These are phyloP conservation scores for Hypoxylon lenormandii DNA, from an alignment of 495 filamentous ascomycete species.

Conservation along the genomic window DNA sequence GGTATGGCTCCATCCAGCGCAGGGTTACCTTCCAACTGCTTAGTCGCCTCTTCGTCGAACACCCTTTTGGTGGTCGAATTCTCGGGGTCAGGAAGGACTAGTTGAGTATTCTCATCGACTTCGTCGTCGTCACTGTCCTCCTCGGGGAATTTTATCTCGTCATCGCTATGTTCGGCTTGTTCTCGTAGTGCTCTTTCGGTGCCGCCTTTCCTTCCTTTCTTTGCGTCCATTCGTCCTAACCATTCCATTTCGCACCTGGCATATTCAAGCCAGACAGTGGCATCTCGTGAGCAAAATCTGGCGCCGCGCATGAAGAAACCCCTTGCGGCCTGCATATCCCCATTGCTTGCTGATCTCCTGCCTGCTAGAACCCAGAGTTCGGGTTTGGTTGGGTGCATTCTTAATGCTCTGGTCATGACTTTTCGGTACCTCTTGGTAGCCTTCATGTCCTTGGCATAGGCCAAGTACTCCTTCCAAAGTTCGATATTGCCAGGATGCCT, in stretches of 20 bases:
- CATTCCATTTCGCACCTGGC: conserved; percentile 92
- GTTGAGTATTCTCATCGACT: conserved; percentile 42
- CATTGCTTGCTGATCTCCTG: conserved; percentile 76
- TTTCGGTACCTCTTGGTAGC: conserved; percentile 82
- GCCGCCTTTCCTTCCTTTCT: conserved; percentile 73
- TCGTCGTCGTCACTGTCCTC: conserved; percentile 58
- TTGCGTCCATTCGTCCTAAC: conserved; percentile 78
- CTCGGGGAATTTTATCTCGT: conserved; percentile 53
- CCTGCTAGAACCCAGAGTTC: conserved; percentile 91
- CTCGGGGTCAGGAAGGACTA: conserved; percentile 59
- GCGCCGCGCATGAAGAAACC: conserved; percentile 87
- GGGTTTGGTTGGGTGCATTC: conserved; percentile 84
- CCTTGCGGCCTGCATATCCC: conserved; percentile 85
- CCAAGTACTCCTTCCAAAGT: conserved; percentile 93
- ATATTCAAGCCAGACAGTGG: conserved; percentile 86
- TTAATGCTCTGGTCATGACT: conserved; percentile 79
- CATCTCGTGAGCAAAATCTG: conserved; percentile 81
- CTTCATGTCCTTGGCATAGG: conserved; percentile 79
- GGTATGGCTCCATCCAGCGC: conserved; percentile 91
- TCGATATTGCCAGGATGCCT: conserved; percentile 84
- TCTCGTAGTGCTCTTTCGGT: conserved; percentile 55
- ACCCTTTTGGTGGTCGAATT: conserved; percentile 48
- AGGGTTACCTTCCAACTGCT: conserved; percentile 78
- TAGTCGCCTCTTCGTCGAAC: conserved; percentile 69
- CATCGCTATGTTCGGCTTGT: conserved; percentile 59